Evolutionary conservation across 139 green algal species (phyloP), one percentile per base, ranked within the genome.

Genomic region (Chlorella vulgaris): DNA sequence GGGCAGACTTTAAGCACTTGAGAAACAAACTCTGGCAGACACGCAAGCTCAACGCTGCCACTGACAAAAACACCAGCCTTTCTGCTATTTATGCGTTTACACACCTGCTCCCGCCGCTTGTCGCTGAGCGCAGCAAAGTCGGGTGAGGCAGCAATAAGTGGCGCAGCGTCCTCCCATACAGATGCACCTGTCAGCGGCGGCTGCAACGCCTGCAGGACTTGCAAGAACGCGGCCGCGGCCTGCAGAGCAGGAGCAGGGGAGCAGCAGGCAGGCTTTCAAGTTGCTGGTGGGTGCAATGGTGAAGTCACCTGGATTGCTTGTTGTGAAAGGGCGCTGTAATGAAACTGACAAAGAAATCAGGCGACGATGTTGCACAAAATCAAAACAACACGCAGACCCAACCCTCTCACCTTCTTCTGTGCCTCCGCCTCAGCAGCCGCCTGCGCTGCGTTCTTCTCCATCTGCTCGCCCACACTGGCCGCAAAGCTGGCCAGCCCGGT

Each of bases 161-260:
- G 15, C 22, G 69, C 15, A 28, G 51, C 31, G 6, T 81, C 75
- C 50, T 36, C 67, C 74, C 24, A 76, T 43, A 60, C 69, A 91
- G 47, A n/a, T 67, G 60, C 55, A 79, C 38, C 31, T n/a, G 62
- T 70, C 19, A 89, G 40, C 4, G 73, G n/a, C 2, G 81, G 76
- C 28, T 82, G 33, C 36, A 82, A 42, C 39, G 35, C 19, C 67
- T 78, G 75, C 36, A 91, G 79, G n/a, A 86, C 80, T 43, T 90
- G 75, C n/a, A 90, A 53, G 73, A 86, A 88, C 4, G 83, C 76
- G n/a, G 50, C 33, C 1, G 61, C 63, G 31, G 73, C 84, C 33
- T 84, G 55, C 36, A 15, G 47, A 58, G 13, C 10, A 15, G 15
- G 47, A 58, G 13, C 10, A 58, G 47, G 13, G 47, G 47, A 15